Conservation (phyloP, 352 stramenopile species). For the Globisporangium recalcitrans region DNA sequence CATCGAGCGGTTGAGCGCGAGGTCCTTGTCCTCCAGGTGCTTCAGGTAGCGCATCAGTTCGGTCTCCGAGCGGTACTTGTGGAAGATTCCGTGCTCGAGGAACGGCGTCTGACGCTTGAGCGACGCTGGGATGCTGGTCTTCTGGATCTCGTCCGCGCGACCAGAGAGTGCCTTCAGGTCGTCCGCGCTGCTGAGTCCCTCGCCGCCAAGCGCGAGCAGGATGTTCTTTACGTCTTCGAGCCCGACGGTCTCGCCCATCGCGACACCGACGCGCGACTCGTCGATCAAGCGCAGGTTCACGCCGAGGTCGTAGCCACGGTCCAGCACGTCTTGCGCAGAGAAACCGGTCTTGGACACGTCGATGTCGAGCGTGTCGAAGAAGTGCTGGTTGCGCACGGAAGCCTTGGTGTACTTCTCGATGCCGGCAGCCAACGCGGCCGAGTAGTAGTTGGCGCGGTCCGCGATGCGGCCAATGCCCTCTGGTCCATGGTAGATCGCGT, state of each 20-base stretch:
- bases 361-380: slow-evolving; percentile 97
- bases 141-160: slow-evolving; percentile 46
- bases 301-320: slow-evolving; percentile 52
- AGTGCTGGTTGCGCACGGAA: slow-evolving; percentile 64
- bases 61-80: slow-evolving; percentile 96
- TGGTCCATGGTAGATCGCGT: slow-evolving; percentile 98
- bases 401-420: slow-evolving; percentile 83
- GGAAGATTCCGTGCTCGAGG: slow-evolving; percentile 95
- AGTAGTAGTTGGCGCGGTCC: slow-evolving; percentile 90
- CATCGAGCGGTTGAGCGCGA: slow-evolving; percentile 99
- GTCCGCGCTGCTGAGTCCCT: slow-evolving; percentile 25
- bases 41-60: slow-evolving; percentile 96
- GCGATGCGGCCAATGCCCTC: slow-evolving; percentile 94
- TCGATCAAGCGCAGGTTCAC: slow-evolving; percentile 88
- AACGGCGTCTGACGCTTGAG: slow-evolving; percentile 73
- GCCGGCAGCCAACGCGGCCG: slow-evolving; percentile 83
- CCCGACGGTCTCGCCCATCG: slow-evolving; percentile 96
- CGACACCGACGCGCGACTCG: slow-evolving; percentile 87
- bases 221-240: slow-evolving; percentile 88
- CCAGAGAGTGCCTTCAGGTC: slow-evolving; percentile 52
- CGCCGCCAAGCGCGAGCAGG: slow-evolving; percentile 70
- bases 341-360: slow-evolving; percentile 80
- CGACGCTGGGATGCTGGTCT: slow-evolving; percentile 49
- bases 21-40: slow-evolving; percentile 96
- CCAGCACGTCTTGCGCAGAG: slow-evolving; percentile 72